These are phyloP conservation scores for Aspergillus diversus DNA, from an alignment of 495 filamentous ascomycete species.

Conservation along the genomic window DNA sequence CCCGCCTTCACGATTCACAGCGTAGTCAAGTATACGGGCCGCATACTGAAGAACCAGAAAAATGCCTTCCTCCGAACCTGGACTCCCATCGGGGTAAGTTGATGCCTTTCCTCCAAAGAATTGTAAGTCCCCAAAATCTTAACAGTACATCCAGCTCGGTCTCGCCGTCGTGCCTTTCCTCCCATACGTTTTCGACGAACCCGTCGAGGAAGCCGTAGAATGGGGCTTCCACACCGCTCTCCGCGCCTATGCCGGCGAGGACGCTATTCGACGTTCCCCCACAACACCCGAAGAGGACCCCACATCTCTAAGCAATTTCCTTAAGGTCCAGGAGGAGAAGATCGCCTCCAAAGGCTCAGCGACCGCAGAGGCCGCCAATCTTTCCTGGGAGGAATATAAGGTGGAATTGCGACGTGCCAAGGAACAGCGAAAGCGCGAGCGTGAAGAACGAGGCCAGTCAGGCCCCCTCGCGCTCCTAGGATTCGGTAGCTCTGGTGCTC, in stretches of 20 bases:
- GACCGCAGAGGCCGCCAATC: conserved; percentile 20
- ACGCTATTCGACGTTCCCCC: conserved; percentile 49
- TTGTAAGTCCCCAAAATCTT: not conserved
- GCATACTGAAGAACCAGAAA: conserved; percentile 78
- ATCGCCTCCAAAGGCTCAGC: conserved; percentile 11
- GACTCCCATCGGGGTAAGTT: conserved; percentile 80
- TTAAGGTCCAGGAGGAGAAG: conserved; percentile 22
- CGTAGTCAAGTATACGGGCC: conserved; percentile 83
- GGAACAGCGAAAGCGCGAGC: conserved; percentile 33
- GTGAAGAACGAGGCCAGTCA: conserved; percentile 21
- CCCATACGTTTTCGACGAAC: conserved; percentile 89
- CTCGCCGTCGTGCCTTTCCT: conserved; percentile 86
- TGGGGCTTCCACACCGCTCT: conserved; percentile 85
- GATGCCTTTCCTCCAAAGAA: not conserved
- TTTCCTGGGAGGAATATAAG: conserved; percentile 49
- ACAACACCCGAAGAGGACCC: conserved; percentile 21
- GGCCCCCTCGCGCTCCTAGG: conserved; percentile 27
- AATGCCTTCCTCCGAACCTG: conserved; percentile 75
- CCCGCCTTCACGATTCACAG: conserved; percentile 96
- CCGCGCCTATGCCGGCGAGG: conserved; percentile 66
- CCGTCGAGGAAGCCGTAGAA: conserved; percentile 87
- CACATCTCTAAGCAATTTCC: conserved; percentile 24
- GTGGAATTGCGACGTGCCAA: conserved; percentile 35
- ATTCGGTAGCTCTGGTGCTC: conserved; percentile 20
- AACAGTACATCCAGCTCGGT: conserved; percentile 60